These are phyloP conservation scores for Irpex sp. DNA, from an alignment of 1,284 basidiomycete species.

Conservation along the genomic window DNA sequence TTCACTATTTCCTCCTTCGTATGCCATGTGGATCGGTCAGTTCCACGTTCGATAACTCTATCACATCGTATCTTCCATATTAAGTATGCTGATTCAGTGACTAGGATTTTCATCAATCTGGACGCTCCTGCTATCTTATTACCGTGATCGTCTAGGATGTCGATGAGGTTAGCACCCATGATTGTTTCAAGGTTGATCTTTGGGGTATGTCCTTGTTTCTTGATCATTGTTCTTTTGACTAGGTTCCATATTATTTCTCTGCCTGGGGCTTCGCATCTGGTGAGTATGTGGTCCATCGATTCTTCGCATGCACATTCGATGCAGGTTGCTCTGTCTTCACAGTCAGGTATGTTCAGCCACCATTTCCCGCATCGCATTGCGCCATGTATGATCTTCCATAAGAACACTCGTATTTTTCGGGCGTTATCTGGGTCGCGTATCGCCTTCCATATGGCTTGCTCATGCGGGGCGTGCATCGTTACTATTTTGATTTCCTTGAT, in stretches of 20 bases:
- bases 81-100: slow-evolving; percentile 21
- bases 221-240: slow-evolving; percentile 8
- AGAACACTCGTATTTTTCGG: slow-evolving; percentile 19
- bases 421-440: slow-evolving; percentile 18
- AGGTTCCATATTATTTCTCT: slow-evolving; percentile 22
- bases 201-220: slow-evolving; percentile 6
- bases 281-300: slow-evolving; percentile 27
- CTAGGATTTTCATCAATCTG: slow-evolving; percentile 20
- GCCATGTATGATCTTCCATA: slow-evolving; percentile 26
- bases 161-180: background rate
- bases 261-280: slow-evolving; percentile 19
- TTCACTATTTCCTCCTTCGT: background rate
- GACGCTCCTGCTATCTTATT: background rate
- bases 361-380: slow-evolving; percentile 21
- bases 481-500: background rate
- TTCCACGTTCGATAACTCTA: background rate
- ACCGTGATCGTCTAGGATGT: background rate
- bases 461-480: background rate
- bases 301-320: slow-evolving; percentile 18
- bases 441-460: slow-evolving; percentile 4
- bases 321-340: slow-evolving; percentile 20
- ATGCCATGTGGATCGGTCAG: background rate
- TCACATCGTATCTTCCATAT: background rate
- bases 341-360: slow-evolving; percentile 21
- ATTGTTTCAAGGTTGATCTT: slow-evolving; percentile 2